Base-by-base conservation (phyloP, 176 grass and related monocot species). In the Alopecurus myosuroides region DNA sequence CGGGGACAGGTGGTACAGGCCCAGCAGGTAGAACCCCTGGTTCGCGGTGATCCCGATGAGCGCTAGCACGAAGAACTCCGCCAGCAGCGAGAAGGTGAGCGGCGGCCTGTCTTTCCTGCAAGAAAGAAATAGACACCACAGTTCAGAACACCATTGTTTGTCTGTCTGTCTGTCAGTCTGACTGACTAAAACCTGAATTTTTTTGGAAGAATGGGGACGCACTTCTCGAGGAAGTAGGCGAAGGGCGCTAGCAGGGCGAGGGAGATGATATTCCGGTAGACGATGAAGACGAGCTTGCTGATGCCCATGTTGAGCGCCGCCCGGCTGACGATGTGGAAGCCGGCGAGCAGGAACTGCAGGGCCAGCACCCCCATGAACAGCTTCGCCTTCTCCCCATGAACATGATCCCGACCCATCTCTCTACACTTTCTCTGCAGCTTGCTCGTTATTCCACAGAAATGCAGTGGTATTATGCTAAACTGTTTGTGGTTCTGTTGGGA, bases 171-270 rank as follows among this genome's bases (percentile, higher is more conserved):
- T 78, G 3, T n/a, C 45, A 56, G 20, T 4, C 1, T 35, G 14
- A 40, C 19, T 40, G 63, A 12, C 9, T 72, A 23, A 40, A 78
- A 57, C 7, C 17, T 20, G 12, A 2, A 80, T 34, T 48, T 9
- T 33, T 9, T 8, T 31, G 44, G 35, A 23, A n/a, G 46, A 23
- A 23, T 19, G 17, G 3, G 12, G 5, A 83, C 90, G 74, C 81
- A 98, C 96, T 95, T 98, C 75, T 98, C 96, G 29, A 98, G 87
- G 74, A 98, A 98, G 85, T 98, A 98, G 61, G 96, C 96, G 84
- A 98, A 95, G 29, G 96, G 96, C 1, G 91, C 91, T 57, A 98
- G 88, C 83, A 98, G 69, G 57, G 77, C 91, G 79, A 98, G 86
- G 36, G 96, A 92, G 87, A 98, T 92, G 85, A 95, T 69, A 81